These are phyloP conservation scores for Neurospora terricola DNA, from an alignment of 495 filamentous ascomycete species.

Conservation along the genomic window DNA sequence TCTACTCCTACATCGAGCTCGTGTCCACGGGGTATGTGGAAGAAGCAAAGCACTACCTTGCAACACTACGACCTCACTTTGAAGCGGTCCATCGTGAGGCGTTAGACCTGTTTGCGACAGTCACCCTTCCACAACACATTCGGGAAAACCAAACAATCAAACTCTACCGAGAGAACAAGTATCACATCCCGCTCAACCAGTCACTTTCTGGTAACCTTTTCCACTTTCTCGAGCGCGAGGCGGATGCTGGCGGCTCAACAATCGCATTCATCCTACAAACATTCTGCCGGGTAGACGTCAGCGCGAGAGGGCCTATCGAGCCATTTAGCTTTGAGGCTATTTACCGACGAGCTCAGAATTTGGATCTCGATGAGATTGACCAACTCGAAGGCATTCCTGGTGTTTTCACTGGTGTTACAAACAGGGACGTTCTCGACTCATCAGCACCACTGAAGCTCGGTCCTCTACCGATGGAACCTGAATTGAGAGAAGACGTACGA, in stretches of 20 bases:
- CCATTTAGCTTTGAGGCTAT: conserved; percentile 75
- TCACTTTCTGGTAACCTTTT: conserved; percentile 70
- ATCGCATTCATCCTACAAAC: conserved; percentile 67
- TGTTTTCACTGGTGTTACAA: conserved; percentile 74
- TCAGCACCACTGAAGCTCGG: conserved; percentile 61
- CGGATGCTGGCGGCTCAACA: conserved; percentile 64
- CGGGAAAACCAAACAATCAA: conserved; percentile 59
- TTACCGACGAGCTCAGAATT: conserved; percentile 45
- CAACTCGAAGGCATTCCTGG: conserved; percentile 93
- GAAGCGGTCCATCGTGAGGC: conserved; percentile 67
- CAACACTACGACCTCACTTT: conserved; percentile 56
- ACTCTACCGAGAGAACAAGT: conserved; percentile 74
- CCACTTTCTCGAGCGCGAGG: conserved; percentile 77
- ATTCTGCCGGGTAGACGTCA: conserved; percentile 60
- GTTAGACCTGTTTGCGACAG: conserved; percentile 52
- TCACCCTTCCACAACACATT: conserved; percentile 69
- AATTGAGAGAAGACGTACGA: conserved; percentile 69
- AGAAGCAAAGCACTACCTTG: conserved; percentile 64
- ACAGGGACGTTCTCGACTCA: conserved; percentile 53
- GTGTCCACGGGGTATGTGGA: conserved; percentile 59
- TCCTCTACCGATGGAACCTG: conserved; percentile 65
- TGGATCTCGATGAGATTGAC: conserved; percentile 55
- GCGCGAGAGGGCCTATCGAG: conserved; percentile 64
- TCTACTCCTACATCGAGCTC: conserved; percentile 82
- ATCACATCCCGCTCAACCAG: conserved; percentile 74